Conservation (phyloP, 495 filamentous ascomycete genomes). For the Neurospora terricola region DNA sequence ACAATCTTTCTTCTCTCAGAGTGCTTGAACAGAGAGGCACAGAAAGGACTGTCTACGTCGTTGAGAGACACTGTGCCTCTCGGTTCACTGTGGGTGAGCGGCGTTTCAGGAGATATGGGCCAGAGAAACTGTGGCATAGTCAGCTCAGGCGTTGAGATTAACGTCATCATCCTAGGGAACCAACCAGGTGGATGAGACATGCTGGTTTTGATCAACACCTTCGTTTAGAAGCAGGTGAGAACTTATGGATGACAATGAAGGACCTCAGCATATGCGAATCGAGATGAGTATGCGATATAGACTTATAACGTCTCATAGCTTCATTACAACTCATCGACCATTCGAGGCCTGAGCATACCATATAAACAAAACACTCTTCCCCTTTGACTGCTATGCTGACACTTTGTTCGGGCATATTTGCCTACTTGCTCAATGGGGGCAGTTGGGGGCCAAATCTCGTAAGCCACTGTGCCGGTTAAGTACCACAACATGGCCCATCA, state of each 20-base stretch:
- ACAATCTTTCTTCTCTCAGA: background rate
- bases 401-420: background rate
- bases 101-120: background rate
- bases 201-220: background rate
- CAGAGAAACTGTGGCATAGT: background rate
- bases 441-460: background rate
- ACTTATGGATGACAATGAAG: background rate
- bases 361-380: background rate
- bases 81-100: background rate
- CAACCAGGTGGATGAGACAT: background rate
- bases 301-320: no score
- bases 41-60: background rate
- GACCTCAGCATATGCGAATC: background rate
- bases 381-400: background rate
- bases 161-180: background rate
- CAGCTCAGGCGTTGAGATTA: background rate
- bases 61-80: background rate
- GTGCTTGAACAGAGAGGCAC: background rate
- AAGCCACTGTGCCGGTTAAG: background rate
- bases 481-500: background rate
- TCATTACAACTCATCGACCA: background rate
- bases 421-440: background rate
- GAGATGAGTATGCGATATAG: background rate
- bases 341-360: background rate
- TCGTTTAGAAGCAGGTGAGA: background rate